Percentiles rank a stretch among this genome's conserved stretches.
Evolutionary conservation across 2,329 filamentous ascomycete species (phyloP).

Genomic region (Ramularia endophylla): DNA sequence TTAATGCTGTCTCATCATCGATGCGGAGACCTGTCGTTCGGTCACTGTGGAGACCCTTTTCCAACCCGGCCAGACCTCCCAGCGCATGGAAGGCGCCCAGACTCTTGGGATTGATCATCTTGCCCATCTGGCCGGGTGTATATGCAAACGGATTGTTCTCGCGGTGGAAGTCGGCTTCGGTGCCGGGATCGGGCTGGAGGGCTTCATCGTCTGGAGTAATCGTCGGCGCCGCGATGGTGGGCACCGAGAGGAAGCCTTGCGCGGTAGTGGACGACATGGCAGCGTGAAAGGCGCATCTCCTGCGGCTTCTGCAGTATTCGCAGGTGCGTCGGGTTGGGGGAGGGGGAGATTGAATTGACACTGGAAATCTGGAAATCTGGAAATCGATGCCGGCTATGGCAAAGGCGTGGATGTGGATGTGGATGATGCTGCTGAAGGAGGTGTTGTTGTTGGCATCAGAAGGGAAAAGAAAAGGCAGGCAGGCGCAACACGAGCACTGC

Average conservation of each 20-base stretch:
- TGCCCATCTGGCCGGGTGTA: slow-evolving; percentile 71
- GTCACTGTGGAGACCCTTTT: slow-evolving; percentile 66
- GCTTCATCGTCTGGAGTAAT: slow-evolving; percentile 54
- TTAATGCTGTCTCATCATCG: slow-evolving; percentile 62
- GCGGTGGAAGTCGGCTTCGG: slow-evolving; percentile 68
- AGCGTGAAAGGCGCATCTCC: no score
- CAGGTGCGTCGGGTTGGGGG: no score
- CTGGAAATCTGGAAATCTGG: no score
- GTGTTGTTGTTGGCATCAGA: no score
- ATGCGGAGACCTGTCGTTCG: slow-evolving; percentile 59
- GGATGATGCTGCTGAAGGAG: no score
- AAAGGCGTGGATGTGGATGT: no score
- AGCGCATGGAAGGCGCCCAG: slow-evolving; percentile 67
- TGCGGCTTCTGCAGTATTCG: no score
- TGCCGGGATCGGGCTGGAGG: slow-evolving; percentile 68
- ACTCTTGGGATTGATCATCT: slow-evolving; percentile 75
- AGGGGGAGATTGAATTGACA: no score
- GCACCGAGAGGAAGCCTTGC: slow-evolving; percentile 57
- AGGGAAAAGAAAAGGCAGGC: no score
- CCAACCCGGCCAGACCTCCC: slow-evolving; percentile 65
- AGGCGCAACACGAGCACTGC: no score
- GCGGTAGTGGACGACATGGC: slow-evolving; percentile 15
- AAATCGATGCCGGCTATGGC: no score
- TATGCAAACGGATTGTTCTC: slow-evolving; percentile 81
- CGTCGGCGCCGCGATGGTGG: slow-evolving; percentile 32